Percentiles rank a stretch among this genome's conserved stretches.
phyloP scores from a whole-genome alignment of 2,329 filamentous ascomycete genomes.

The Hymenoscyphus salicellus region DNA sequence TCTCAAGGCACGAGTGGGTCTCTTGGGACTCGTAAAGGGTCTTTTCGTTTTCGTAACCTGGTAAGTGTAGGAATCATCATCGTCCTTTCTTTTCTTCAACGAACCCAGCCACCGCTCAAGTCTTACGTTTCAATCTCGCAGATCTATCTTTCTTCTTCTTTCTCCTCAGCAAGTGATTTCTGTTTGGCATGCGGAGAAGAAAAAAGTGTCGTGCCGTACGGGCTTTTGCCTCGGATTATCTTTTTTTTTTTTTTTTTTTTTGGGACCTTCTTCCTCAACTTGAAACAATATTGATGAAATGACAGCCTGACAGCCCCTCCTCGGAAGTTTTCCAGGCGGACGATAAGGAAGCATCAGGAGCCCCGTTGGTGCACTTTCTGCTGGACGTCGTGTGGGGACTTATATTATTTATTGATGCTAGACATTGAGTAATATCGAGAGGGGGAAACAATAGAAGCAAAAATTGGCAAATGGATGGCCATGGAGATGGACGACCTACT shows the following conservation, averaged over 20 bases:
- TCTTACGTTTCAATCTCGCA: neutral
- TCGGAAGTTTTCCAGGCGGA: neutral
- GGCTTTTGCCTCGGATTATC: neutral
- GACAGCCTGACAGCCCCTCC: neutral
- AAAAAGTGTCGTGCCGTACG: neutral
- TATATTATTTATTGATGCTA: neutral
- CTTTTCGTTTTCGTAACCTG: neutral
- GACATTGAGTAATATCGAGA: neutral
- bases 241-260: neutral
- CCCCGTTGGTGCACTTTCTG: neutral
- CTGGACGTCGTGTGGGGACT: neutral
- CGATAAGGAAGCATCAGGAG: neutral
- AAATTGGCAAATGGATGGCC: too few relatives aligned
- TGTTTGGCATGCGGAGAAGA: neutral
- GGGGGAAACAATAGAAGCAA: slow-evolving; percentile 15
- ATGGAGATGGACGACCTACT: too few relatives aligned
- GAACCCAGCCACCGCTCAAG: neutral
- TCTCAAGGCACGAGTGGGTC: neutral
- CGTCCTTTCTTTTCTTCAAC: neutral
- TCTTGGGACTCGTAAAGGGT: neutral
- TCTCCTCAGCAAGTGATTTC: neutral
- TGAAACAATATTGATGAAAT: neutral
- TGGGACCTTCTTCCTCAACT: too few relatives aligned
- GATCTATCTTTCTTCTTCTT: neutral
- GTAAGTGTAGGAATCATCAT: neutral